Evolutionary conservation across 495 filamentous ascomycete species (phyloP), one percentile per base, ranked within the genome.

Genomic region (Neurospora pannonica): DNA sequence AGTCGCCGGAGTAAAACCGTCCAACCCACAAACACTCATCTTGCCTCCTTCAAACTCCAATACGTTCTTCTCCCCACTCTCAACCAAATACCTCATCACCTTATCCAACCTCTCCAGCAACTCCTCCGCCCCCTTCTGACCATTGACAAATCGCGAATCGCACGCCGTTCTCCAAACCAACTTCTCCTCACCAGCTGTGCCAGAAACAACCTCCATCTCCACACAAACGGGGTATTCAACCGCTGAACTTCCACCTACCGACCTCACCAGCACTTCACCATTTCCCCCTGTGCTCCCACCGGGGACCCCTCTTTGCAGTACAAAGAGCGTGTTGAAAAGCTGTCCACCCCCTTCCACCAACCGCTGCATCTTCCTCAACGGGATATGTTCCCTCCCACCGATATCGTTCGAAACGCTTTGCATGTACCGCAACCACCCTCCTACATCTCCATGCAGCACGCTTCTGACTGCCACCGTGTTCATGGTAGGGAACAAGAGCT

Each of bases 161-260:
- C 91, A 91, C 10, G 92, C 93, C n/a, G 87, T 85, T 24, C 90
- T 88, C 88, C 92, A 94, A 5, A 90, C 72, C 0, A 95, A 74
- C 2, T 80, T 76, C 34, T 85, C 79, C 15, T 81, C 88, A 0
- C 28, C 4, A 84, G 79, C 24, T 17, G 54, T 11, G 2, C 54
- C 24, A 62, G 54, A 9, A 34, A 67, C 15, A 4, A 87, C 80
- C 75, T 95, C 93, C 84, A 94, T 89, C 81, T 97, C 93, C 3
- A 92, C 87, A 75, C 92, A 94, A n/a, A 95, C 80, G 0, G 92
- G 92, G 77, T 93, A 95, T 73, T 95, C 93, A 24, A 93, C 88
- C 70, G 88, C 85, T 0, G 92, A 89, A 13, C 78, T 78, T 13
- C 90, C 88, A 38, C 87, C 84, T 7, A 90, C 80, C 24, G 91